phyloP scores from a whole-genome alignment of 192 early-diverging fungal genomes.

The Pilobolus umbonatus region DNA sequence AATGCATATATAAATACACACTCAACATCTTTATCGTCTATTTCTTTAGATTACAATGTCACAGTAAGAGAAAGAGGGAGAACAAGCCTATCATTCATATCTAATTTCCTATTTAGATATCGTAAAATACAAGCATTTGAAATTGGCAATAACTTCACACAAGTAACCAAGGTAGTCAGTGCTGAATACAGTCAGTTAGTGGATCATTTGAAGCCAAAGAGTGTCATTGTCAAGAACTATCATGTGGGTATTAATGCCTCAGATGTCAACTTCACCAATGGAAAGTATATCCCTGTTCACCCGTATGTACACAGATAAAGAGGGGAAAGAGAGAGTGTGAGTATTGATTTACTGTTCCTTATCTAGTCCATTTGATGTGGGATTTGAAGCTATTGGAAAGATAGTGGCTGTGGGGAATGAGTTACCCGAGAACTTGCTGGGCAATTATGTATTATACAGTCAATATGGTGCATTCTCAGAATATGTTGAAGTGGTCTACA shows the following conservation, averaged over 20 bases:
- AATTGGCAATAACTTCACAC: slow-evolving; percentile 28
- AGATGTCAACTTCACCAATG: slow-evolving; percentile 55
- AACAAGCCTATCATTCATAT: no score
- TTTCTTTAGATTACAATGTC: no score
- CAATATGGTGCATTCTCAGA: slow-evolving; percentile 51
- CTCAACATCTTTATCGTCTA: no score
- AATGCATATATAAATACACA: no score
- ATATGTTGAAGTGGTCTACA: slow-evolving; percentile 32
- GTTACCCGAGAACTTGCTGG: slow-evolving; percentile 26
- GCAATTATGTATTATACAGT: slow-evolving; percentile 35
- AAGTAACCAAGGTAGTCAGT: slow-evolving; percentile 19
- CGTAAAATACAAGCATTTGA: slow-evolving; percentile 30
- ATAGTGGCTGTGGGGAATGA: slow-evolving; percentile 42
- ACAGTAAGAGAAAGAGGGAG: no score
- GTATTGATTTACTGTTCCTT: neutral
- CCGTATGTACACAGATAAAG: no score
- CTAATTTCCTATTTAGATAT: no score
- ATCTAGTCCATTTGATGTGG: slow-evolving; percentile 52
- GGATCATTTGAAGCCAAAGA: slow-evolving; percentile 19
- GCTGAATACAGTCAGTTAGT: slow-evolving; percentile 14
- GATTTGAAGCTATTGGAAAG: slow-evolving; percentile 53
- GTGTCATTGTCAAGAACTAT: slow-evolving; percentile 38
- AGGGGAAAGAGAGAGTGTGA: neutral
- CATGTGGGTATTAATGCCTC: slow-evolving; percentile 55
- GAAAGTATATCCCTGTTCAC: slow-evolving; percentile 45